Conservation (phyloP, 1,284 basidiomycete genomes). For the Tilletia caries region DNA sequence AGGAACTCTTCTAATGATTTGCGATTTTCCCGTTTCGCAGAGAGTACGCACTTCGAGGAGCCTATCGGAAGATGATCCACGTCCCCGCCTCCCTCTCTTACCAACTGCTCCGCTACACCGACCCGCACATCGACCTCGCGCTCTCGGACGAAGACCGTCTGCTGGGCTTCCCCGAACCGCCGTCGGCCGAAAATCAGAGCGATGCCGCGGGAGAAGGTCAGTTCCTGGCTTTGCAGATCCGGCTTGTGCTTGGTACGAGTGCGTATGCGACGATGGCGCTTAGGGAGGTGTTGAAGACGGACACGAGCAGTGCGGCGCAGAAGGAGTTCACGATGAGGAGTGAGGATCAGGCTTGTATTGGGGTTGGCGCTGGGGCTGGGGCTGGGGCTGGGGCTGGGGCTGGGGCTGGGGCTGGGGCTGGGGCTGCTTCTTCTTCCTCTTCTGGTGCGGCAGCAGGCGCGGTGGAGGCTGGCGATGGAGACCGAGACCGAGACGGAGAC, state of each 20-base stretch:
- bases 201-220: background rate
- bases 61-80: conserved; percentile 87
- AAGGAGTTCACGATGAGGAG: conserved; percentile 33
- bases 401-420: background rate
- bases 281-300: conserved; percentile 48
- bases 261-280: conserved; percentile 51
- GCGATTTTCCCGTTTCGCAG: conserved; percentile 55
- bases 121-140: conserved; percentile 82
- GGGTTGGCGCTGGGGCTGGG: conserved; percentile 5
- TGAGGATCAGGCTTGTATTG: conserved; percentile 30
- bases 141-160: conserved; percentile 92
- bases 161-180: conserved; percentile 54
- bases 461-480: no score
- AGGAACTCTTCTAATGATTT: conserved; percentile 54
- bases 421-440: no score
- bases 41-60: conserved; percentile 86
- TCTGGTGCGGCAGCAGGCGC: no score
- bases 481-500: no score
- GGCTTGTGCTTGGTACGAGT: conserved; percentile 42
- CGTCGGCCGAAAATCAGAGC: background rate
- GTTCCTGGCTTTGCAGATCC: conserved; percentile 43
- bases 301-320: conserved; percentile 42
- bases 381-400: background rate
- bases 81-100: conserved; percentile 75
- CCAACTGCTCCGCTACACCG: conserved; percentile 80